phyloP scores from a whole-genome alignment of 768 basidiomycete genomes.

The Lactarius tabidus region DNA sequence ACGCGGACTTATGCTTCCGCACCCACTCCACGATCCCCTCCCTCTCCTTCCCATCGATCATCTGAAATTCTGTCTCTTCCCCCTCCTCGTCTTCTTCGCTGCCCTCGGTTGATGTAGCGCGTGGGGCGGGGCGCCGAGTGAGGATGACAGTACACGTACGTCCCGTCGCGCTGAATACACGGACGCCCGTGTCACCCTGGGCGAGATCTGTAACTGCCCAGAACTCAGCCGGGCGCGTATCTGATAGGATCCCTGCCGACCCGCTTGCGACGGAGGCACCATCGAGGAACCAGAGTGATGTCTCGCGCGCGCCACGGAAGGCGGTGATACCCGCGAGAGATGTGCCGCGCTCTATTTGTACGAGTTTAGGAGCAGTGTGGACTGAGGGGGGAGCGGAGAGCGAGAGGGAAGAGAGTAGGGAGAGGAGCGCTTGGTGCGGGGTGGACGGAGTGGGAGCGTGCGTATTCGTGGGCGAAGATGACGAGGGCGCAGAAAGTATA shows the following conservation, averaged over 20 bases:
- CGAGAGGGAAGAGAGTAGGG: constrained; percentile 8
- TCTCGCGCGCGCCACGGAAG: constrained; percentile 66
- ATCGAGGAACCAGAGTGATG: constrained; percentile 67
- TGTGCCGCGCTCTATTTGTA: constrained; percentile 12
- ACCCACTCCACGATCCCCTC: constrained; percentile 65
- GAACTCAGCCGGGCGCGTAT: constrained; percentile 74
- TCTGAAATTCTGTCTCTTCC: constrained; percentile 62
- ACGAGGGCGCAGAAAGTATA: constrained; percentile 40
- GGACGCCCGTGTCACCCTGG: constrained; percentile 38
- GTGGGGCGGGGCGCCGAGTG: constrained; percentile 20
- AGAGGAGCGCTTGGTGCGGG: constrained; percentile 10
- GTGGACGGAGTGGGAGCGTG: constrained; percentile 25
- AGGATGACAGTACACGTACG: constrained; percentile 63
- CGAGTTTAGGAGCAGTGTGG: neutral
- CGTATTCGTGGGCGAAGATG: constrained; percentile 28
- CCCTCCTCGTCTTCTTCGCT: constrained; percentile 40
- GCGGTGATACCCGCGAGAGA: constrained; percentile 64
- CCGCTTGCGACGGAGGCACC: neutral
- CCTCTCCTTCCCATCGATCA: constrained; percentile 69
- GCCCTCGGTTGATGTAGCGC: constrained; percentile 31
- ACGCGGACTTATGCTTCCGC: constrained; percentile 49
- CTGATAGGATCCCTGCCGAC: constrained; percentile 60
- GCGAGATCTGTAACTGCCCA: constrained; percentile 63
- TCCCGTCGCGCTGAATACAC: constrained; percentile 59
- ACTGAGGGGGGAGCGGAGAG: neutral